Evolutionary conservation across 176 grass and related monocot species (phyloP), one percentile per base, ranked within the genome.

Genomic region (Triticum monococcum): DNA sequence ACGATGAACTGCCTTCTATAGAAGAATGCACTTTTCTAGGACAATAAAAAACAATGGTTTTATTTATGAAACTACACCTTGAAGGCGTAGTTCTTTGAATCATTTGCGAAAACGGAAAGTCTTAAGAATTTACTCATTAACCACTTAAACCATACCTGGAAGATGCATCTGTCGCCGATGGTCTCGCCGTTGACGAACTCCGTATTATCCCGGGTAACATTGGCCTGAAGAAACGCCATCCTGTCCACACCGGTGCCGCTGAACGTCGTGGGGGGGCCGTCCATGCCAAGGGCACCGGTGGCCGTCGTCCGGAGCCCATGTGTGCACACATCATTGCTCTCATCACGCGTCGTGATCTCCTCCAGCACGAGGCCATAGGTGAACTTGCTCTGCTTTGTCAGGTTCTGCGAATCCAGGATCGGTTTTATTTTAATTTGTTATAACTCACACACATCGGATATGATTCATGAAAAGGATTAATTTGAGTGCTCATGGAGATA

Each of bases 241-340:
- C 68, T 67, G 33, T 96, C 94, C 38, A 92, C 71, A 25, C 97
- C 94, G 24, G 92, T 99, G 23, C 97, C 97, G 77, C 97, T 95
- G 48, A 99, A 89, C 14, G 97, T 99, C 45, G 97, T 99, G 9
- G 97, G 94, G 60, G 94, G 97, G 17, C 97, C 97, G 66, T 94
- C 89, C 89, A 92, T 94, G 85, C 92, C 92, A 64, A 99, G 87
- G 57, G 89, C 90, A 41, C 97, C 97, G 45, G 78, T 83, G 72
- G 88, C 90, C 77, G 92, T 91, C 59, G 90, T 87, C 84, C 94
- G 84, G 50, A 92, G 75, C 77, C 97, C 97, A 73, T 96, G 97
- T 9, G 92, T 99, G 75, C 97, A 99, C 48, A 96, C 86, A 52
- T 78, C 89, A 76, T 91, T 96, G 63, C 90, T 93, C 87, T 93